phyloP scores from a whole-genome alignment of 768 basidiomycete genomes.

The Podaxis carcinomalis region DNA sequence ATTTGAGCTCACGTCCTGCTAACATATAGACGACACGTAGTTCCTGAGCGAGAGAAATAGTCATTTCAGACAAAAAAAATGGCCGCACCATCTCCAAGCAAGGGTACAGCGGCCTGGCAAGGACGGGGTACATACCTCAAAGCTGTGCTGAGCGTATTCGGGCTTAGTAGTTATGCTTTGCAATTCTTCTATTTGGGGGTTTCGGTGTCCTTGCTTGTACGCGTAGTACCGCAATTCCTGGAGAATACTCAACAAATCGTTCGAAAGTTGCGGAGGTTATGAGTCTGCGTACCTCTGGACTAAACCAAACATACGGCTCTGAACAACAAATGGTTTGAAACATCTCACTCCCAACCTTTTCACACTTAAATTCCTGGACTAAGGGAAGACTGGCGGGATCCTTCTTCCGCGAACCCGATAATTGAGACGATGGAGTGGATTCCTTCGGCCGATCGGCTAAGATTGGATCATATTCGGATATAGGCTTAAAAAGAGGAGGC shows the following conservation, averaged over 20 bases:
- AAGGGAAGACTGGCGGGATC: constrained; percentile 12
- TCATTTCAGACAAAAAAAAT: background rate
- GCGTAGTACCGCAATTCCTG: constrained; percentile 15
- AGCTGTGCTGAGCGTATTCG: constrained; percentile 14
- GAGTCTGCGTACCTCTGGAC: constrained; percentile 11
- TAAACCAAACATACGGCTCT: constrained; percentile 14
- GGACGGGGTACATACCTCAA: constrained; percentile 12
- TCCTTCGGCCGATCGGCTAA: constrained; percentile 6
- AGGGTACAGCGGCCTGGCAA: background rate
- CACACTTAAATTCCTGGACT: constrained; percentile 12
- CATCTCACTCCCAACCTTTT: constrained; percentile 11
- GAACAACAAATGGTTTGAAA: constrained; percentile 11
- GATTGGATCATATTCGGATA: constrained; percentile 9
- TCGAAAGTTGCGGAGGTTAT: background rate
- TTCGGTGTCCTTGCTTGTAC: constrained; percentile 9
- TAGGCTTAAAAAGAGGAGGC: constrained; percentile 48
- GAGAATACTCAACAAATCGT: background rate
- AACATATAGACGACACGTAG: constrained; percentile 14
- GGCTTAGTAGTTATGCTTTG: constrained; percentile 12
- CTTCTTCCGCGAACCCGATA: background rate
- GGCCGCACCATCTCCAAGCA: background rate
- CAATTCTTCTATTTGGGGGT: constrained; percentile 1
- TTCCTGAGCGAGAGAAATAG: constrained; percentile 9
- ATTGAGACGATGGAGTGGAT: background rate
- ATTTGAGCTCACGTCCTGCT: constrained; percentile 13